These are phyloP conservation scores for Scheffersomyces segobiensis DNA, from an alignment of 1,139 yeast species.

Conservation along the genomic window DNA sequence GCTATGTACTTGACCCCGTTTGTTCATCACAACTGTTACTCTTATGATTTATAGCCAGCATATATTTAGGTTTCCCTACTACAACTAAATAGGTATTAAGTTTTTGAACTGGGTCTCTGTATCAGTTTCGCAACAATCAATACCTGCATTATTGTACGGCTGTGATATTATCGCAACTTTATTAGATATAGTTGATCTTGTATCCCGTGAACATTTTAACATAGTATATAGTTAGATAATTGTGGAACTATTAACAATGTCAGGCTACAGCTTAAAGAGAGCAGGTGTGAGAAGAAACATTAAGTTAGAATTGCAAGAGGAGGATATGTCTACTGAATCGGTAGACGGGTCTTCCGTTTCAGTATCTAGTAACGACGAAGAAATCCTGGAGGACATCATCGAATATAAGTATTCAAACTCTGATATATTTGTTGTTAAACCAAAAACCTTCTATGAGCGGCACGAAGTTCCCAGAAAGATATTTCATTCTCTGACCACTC, in stretches of 20 bases:
- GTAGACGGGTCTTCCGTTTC: not conserved
- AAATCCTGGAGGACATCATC: not conserved
- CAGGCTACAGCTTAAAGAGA: not conserved
- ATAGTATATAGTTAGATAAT: not conserved
- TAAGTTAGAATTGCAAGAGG: not conserved
- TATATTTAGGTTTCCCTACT: not conserved
- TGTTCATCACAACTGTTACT: not conserved
- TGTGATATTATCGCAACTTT: not conserved
- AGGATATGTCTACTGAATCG: not conserved
- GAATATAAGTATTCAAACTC: not conserved
- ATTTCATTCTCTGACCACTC: constrained; percentile 19
- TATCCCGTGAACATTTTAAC: not conserved
- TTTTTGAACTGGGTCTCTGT: not conserved
- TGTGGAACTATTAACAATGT: not conserved
- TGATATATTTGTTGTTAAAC: not conserved
- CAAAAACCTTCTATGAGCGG: constrained; percentile 1
- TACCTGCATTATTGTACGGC: not conserved
- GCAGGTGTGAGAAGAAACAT: not conserved
- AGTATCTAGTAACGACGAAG: not conserved
- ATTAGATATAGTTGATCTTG: not conserved
- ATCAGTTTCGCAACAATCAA: not conserved
- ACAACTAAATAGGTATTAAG: not conserved
- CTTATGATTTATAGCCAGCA: not conserved
- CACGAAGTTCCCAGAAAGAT: constrained; percentile 22
- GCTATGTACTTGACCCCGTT: not conserved